Conservation (phyloP, 148 eudicot species). For the Drosera capensis region DNA sequence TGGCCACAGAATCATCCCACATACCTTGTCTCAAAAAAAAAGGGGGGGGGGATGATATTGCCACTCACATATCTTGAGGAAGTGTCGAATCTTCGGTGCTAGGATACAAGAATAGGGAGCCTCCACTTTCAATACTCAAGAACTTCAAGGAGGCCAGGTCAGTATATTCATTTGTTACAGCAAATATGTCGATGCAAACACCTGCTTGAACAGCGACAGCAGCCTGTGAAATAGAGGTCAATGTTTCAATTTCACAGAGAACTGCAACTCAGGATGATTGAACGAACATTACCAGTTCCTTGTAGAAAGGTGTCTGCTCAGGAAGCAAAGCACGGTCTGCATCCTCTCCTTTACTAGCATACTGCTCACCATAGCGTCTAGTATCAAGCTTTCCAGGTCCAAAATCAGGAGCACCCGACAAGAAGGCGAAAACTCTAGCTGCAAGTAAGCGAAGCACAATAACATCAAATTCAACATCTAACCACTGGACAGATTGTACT, state of each 20-base stretch:
- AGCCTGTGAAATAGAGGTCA: conserved; percentile 67
- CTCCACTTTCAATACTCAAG: conserved; percentile 91
- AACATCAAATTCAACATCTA: conserved; percentile 6
- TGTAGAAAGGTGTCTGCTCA: conserved; percentile 95
- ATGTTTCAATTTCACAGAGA: conserved; percentile 9
- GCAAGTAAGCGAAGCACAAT: conserved; percentile 14
- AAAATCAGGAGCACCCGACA: conserved; percentile 94
- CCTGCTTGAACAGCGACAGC: conserved; percentile 99
- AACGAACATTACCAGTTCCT: conserved; percentile 56
- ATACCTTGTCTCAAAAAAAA: too few relatives aligned
- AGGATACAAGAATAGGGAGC: conserved; percentile 74
- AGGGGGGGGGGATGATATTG: too few relatives aligned
- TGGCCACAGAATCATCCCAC: too few relatives aligned
- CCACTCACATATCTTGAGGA: conserved; percentile 96
- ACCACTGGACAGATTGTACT: background rate
- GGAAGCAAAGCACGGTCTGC: conserved; percentile 97
- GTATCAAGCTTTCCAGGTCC: conserved; percentile 97
- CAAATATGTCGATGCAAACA: conserved; percentile 96
- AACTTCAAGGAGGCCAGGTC: conserved; percentile 94
- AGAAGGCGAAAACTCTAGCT: conserved; percentile 93
- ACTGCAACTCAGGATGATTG: conserved; percentile 1
- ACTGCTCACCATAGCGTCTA: conserved; percentile 91
- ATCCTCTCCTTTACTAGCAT: conserved; percentile 99
- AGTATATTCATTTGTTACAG: conserved; percentile 93
- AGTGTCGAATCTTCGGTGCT: conserved; percentile 96